These are phyloP conservation scores for Zymoseptoria pseudotritici DNA, from an alignment of 2,329 filamentous ascomycete species.

Conservation along the genomic window DNA sequence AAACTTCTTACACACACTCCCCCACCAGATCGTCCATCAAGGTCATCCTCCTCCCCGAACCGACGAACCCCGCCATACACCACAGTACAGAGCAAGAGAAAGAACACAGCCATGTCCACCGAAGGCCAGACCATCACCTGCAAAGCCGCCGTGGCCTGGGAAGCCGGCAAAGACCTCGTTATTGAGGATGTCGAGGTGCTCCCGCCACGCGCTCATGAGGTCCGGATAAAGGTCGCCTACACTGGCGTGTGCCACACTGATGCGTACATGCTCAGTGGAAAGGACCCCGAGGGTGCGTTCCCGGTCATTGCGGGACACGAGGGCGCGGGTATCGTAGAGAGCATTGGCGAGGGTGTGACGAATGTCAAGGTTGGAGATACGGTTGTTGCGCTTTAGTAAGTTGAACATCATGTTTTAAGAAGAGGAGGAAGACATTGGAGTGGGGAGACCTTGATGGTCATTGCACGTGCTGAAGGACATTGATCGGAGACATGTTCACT, in stretches of 20 bases:
- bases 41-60: conserved; percentile 2
- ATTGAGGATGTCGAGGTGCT: conserved; percentile 90
- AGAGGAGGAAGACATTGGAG: neutral
- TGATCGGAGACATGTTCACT: neutral
- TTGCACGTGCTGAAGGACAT: neutral
- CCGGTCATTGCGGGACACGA: conserved; percentile 85
- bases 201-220: conserved; percentile 84
- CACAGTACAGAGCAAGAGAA: neutral
- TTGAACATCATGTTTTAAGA: conserved; percentile 11
- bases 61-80: neutral
- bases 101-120: conserved; percentile 31
- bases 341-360: conserved; percentile 88
- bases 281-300: conserved; percentile 94
- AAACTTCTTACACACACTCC: neutral
- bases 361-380: conserved; percentile 90
- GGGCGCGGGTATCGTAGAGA: conserved; percentile 86
- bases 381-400: conserved; percentile 80
- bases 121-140: conserved; percentile 82
- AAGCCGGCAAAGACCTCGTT: conserved; percentile 79
- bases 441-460: conserved; percentile 11
- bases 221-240: conserved; percentile 94
- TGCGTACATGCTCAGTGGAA: conserved; percentile 80
- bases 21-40: conserved; percentile 6
- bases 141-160: conserved; percentile 89
- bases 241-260: conserved; percentile 99